These are phyloP conservation scores for Fusarium sp. DNA, from an alignment of 2,329 filamentous ascomycete species.

Conservation along the genomic window DNA sequence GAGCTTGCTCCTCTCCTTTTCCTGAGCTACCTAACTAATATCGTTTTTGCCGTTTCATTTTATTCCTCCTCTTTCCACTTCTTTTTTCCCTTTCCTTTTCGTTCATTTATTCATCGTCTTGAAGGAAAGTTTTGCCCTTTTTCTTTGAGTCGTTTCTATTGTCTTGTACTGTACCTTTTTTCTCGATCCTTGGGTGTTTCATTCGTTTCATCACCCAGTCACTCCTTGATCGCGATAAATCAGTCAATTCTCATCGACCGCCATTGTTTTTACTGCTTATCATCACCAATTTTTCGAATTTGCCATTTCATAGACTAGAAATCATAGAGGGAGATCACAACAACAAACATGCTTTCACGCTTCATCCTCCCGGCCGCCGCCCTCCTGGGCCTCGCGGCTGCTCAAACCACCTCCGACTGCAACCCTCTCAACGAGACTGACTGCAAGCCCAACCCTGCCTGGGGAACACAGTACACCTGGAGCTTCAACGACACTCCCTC, in stretches of 20 bases:
- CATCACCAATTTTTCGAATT: neutral
- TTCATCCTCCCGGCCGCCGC: conserved; percentile 52
- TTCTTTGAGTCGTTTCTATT: conserved; percentile 29
- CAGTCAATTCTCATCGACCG: conserved; percentile 7
- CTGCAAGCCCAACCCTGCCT: conserved; percentile 78
- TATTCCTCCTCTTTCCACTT: neutral
- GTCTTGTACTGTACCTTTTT: conserved; percentile 16
- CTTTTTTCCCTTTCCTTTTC: neutral
- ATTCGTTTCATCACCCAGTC: conserved; percentile 31
- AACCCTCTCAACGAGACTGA: conserved; percentile 76
- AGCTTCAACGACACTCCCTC: conserved; percentile 73
- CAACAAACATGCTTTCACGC: conserved; percentile 44
- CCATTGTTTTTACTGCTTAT: neutral
- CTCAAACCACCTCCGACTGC: conserved; percentile 83
- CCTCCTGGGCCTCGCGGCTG: conserved; percentile 63
- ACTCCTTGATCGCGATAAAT: conserved; percentile 40
- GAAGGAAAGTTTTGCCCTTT: conserved; percentile 14
- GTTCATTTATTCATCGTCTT: conserved; percentile 17
- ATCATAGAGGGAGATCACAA: neutral
- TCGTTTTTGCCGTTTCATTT: conserved; percentile 8
- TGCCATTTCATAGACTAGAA: conserved; percentile 14
- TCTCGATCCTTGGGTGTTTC: conserved; percentile 35
- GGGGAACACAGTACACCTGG: conserved; percentile 73
- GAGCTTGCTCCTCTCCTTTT: conserved; percentile 22
- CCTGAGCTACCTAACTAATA: conserved; percentile 3